Base-by-base conservation (phyloP, 352 stramenopile species). In the Phytophthora litchii region DNA sequence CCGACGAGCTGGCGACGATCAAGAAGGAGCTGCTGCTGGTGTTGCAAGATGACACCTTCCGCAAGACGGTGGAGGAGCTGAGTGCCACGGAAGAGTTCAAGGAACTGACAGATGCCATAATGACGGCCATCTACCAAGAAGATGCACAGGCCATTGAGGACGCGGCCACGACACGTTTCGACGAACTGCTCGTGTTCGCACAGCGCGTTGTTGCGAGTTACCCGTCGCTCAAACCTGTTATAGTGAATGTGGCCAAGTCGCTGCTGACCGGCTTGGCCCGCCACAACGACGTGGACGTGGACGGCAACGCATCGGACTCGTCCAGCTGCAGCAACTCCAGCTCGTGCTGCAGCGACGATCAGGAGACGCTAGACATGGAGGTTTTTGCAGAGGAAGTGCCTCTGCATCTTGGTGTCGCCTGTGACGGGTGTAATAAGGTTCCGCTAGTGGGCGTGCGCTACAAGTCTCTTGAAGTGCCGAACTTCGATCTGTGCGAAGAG, bases 401-500 rank as follows among this genome's bases (percentile, higher is more conserved):
- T 1, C 37, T 80, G 13, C 80, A 89, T 40, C 45, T 74, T 8
- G 66, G 54, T 9, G 42, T 89, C 3, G 50, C 70, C n/a, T 89
- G 80, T n/a, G 64, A 87, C 44, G 75, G 80, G 12, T 89, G 84
- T 51, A 55, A 84, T 17, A 78, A 80, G 71, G 50, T 20, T 1
- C 80, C 82, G 4, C 59, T 94, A 3, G 40, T 82, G 20, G 85
- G 85, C 13, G 65, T 78, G 3, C 86, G 83, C 40, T 96, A 88
- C 83, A 95, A 95, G 74, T 88, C 80, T 17, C 53, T 85, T 12
- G 71, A 88, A 23, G 65, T 75, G 8, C 44, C 70, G 1, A 66
- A 95, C 62, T 95, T 95, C 56, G 86, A 96, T 38, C 45, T 96
- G 36, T 95, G 85, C 52, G 71, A 80, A 47, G 60, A 40, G 7